A percentile compares a stretch with the other conserved stretches of the same genome.
These are phyloP conservation scores for Fusarium brevicatenulatum DNA, from an alignment of 2,329 filamentous ascomycete species.

Conservation along the genomic window DNA sequence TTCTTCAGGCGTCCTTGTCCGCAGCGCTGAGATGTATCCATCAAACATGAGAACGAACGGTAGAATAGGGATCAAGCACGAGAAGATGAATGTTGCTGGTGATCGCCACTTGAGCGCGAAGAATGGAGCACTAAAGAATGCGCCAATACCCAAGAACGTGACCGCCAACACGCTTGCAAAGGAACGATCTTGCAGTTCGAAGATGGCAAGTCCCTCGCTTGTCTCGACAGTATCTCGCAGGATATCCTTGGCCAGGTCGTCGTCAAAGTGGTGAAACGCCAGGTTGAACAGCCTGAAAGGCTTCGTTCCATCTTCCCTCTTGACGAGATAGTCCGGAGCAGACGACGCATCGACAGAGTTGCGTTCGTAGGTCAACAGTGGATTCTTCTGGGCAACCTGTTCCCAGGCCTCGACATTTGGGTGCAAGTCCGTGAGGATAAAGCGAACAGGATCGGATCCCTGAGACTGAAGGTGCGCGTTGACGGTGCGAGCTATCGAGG, in stretches of 20 bases:
- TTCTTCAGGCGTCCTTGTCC: conserved; percentile 74
- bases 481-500: conserved; percentile 68
- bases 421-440: conserved; percentile 73
- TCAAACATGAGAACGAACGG: conserved; percentile 76
- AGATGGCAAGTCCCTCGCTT: conserved; percentile 74
- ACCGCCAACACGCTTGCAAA: conserved; percentile 64
- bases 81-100: conserved; percentile 69
- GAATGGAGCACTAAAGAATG: conserved; percentile 62
- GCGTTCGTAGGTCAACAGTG: conserved; percentile 68
- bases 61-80: conserved; percentile 72
- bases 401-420: conserved; percentile 72
- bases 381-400: conserved; percentile 59
- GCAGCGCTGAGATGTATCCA: conserved; percentile 72
- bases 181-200: conserved; percentile 77
- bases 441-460: conserved; percentile 55
- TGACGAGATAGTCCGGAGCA: conserved; percentile 63
- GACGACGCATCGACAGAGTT: conserved; percentile 72
- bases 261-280: conserved; percentile 81
- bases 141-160: conserved; percentile 62
- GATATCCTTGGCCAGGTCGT: conserved; percentile 68
- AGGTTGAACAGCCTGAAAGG: conserved; percentile 78
- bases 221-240: conserved; percentile 72
- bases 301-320: conserved; percentile 52
- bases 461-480: conserved; percentile 56
- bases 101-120: conserved; percentile 64